Evolutionary conservation across 2,329 filamentous ascomycete species (phyloP).

Genomic region (Lachnum nothofagi): DNA sequence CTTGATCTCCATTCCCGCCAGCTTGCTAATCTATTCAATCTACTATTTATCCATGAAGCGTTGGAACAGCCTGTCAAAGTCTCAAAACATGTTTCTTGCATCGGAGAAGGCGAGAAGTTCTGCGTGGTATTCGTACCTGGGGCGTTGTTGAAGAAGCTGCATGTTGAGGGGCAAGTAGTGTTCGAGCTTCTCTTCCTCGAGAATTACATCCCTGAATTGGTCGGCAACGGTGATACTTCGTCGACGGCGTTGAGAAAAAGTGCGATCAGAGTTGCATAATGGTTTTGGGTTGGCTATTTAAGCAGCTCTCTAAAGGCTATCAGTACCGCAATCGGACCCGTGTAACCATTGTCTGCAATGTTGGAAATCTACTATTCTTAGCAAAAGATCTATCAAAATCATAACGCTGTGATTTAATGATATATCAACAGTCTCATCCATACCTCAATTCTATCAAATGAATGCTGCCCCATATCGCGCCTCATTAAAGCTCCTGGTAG

Average conservation of each 20-base stretch:
- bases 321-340: conserved; percentile 30
- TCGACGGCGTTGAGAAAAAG: conserved; percentile 38
- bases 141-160: not conserved
- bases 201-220: not conserved
- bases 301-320: conserved; percentile 32
- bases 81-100: not conserved
- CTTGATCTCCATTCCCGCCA: conserved; percentile 6
- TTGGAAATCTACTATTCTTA: conserved; percentile 34
- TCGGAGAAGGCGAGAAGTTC: not conserved
- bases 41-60: not conserved
- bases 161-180: not conserved
- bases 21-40: not conserved
- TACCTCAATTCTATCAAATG: conserved; percentile 39
- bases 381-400: not conserved
- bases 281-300: conserved; percentile 30
- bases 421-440: not conserved
- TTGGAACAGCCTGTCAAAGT: not conserved
- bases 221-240: conserved; percentile 14
- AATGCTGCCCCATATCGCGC: conserved; percentile 4
- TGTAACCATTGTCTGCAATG: conserved; percentile 34
- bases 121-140: not conserved
- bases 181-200: not conserved
- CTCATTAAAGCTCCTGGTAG: conserved; percentile 18
- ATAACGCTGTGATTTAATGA: not conserved
- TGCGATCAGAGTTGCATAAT: conserved; percentile 38